Percentiles rank a stretch among this genome's conserved stretches.
Evolutionary conservation across 2,329 filamentous ascomycete species (phyloP).

Genomic region (Lanzia echinophila): DNA sequence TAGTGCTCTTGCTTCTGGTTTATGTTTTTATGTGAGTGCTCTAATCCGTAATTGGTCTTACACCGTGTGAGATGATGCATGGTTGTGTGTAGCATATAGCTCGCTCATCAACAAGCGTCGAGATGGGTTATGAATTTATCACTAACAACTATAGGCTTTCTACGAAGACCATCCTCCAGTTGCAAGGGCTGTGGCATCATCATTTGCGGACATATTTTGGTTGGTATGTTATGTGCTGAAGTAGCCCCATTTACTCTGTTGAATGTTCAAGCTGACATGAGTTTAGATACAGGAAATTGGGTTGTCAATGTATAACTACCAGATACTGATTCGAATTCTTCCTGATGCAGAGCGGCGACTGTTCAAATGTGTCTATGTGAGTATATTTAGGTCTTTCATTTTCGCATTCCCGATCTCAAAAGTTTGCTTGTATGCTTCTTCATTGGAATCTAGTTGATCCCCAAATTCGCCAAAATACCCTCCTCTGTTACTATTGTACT

Average conservation of each 20-base stretch:
- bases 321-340: conserved; percentile 46
- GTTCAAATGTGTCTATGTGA: conserved; percentile 47
- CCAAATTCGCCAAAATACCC: too few species aligned
- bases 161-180: conserved; percentile 28
- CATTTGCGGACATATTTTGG: conserved; percentile 37
- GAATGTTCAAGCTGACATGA: too few species aligned
- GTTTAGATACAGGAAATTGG: conserved; percentile 39
- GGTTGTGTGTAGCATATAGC: neutral
- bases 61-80: neutral
- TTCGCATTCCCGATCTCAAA: too few species aligned
- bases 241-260: too few species aligned
- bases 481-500: too few species aligned
- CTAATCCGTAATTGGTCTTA: neutral
- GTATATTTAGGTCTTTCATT: too few species aligned
- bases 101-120: too few species aligned
- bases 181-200: conserved; percentile 32
- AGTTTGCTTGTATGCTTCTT: too few species aligned
- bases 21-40: conserved; percentile 34
- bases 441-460: too few species aligned
- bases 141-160: conserved; percentile 25
- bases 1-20: conserved; percentile 37
- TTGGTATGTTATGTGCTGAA: conserved; percentile 27
- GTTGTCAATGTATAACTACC: conserved; percentile 43
- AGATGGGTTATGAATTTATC: too few species aligned
- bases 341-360: conserved; percentile 36